These are phyloP conservation scores for Scytalidium lignicola DNA, from an alignment of 2,329 filamentous ascomycete genomes.

Conservation along the genomic window DNA sequence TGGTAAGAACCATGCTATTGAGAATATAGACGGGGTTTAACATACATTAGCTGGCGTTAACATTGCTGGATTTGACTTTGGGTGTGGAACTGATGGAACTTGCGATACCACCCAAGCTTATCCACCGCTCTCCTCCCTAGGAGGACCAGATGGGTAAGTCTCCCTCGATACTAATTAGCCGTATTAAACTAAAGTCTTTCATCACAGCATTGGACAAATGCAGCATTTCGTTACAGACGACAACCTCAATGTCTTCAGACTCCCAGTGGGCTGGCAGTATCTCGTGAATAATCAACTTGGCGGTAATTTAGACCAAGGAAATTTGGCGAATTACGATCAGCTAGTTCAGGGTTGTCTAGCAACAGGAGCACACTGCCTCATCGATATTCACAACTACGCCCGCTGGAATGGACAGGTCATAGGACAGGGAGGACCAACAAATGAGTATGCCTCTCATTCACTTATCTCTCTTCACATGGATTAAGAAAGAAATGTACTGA, in stretches of 20 bases:
- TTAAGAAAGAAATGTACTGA: constrained; percentile 25
- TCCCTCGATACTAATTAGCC: constrained; percentile 17
- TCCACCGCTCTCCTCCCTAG: constrained; percentile 27
- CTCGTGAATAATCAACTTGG: constrained; percentile 47
- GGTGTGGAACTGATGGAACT: constrained; percentile 35
- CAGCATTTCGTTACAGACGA: constrained; percentile 48
- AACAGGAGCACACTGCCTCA: constrained; percentile 53
- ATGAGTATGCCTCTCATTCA: constrained; percentile 30
- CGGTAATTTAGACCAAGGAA: constrained; percentile 41
- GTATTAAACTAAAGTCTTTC: background rate
- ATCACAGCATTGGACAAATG: constrained; percentile 12
- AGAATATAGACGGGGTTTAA: background rate
- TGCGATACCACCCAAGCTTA: constrained; percentile 27
- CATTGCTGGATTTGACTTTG: constrained; percentile 44
- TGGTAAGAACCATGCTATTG: background rate
- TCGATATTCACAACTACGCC: constrained; percentile 55
- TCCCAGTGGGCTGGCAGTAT: constrained; percentile 57
- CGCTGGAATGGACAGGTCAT: constrained; percentile 59
- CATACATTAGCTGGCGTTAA: constrained; percentile 27
- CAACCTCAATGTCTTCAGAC: constrained; percentile 50
- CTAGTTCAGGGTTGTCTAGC: constrained; percentile 51
- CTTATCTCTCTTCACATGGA: background rate
- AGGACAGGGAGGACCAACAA: constrained; percentile 58
- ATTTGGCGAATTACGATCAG: constrained; percentile 47
- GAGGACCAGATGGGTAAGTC: constrained; percentile 26